Base-by-base conservation (phyloP, 768 basidiomycete genomes). In the Pleurotus platypus region DNA sequence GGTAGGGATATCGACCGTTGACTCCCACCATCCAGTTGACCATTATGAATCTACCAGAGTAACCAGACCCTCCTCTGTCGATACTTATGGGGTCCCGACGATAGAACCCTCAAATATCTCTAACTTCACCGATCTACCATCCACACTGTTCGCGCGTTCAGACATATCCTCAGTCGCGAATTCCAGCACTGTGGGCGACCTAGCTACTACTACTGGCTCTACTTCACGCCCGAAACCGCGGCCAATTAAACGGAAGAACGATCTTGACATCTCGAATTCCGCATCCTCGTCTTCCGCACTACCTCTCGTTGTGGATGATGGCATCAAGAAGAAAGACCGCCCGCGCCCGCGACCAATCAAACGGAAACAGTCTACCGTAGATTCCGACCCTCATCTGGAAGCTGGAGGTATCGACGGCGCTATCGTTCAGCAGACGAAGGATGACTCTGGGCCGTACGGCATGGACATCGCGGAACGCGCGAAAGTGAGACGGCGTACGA, bases 401-500 rank as follows among this genome's bases (percentile, higher is more conserved):
- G 11, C 11, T 35, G 30, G 30, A 35, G 30, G 30, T 35, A 35
- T 11, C 9, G 9, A 4, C 3, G 11, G 9, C 30, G 30, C 30
- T 11, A 11, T 35, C 2, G 7, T 11, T 35, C 30, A 35, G 12
- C 30, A 35, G 30, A 11, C 9, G 9, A 9, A 35, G 11, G 30
- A 35, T 9, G 12, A 35, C 27, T 46, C 40, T n/a, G 59, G 60
- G 16, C 55, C 57, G 12, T 64, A 61, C 46, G 62, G 65, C 4
- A 62, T 71, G 43, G 77, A 67, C 59, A 82, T 83, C 22, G 82
- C 83, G n/a, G 83, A 85, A 42, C 75, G 83, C 15, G 79, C 83
- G 49, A 84, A 84, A 62, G 81, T 74, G 67, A 81, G 83, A 15
- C 73, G 78, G 56, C 69, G 82, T 20, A 72, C 66, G 18, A 54